Percentiles rank a stretch among this genome's conserved stretches.
These are phyloP conservation scores for Penicillium parvum DNA, from an alignment of 495 filamentous ascomycete species.

Conservation along the genomic window DNA sequence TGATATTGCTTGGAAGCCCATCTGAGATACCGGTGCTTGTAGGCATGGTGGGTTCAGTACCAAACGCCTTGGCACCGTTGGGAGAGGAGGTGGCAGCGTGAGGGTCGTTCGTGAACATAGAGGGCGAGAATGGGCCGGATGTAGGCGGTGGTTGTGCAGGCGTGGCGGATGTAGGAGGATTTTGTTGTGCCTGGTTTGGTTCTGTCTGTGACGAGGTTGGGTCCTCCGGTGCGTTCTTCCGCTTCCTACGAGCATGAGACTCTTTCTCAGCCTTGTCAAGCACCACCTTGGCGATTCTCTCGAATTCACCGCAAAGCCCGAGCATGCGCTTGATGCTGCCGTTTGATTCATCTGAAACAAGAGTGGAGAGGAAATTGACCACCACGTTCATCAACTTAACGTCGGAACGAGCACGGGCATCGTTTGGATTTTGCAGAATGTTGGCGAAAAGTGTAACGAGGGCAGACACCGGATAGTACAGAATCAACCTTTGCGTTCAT, in stretches of 20 bases:
- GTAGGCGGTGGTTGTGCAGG: slow-evolving; percentile 24
- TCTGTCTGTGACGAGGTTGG: slow-evolving; percentile 15
- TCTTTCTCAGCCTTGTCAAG: slow-evolving; percentile 89
- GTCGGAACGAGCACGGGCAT: slow-evolving; percentile 81
- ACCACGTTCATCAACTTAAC: slow-evolving; percentile 88
- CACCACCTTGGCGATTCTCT: slow-evolving; percentile 88
- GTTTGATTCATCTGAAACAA: slow-evolving; percentile 72
- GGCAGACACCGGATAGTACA: slow-evolving; percentile 96
- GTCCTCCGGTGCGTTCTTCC: slow-evolving; percentile 57
- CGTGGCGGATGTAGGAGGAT: slow-evolving; percentile 20
- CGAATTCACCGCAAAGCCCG: slow-evolving; percentile 87
- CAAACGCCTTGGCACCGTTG: slow-evolving; percentile 28
- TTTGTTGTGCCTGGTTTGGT: slow-evolving; percentile 21
- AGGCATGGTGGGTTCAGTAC: slow-evolving; percentile 32
- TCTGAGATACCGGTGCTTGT: slow-evolving; percentile 19
- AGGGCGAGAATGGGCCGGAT: slow-evolving; percentile 32
- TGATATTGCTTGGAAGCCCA: slow-evolving; percentile 27
- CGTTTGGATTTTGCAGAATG: slow-evolving; percentile 92
- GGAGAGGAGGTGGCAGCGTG: slow-evolving; percentile 21
- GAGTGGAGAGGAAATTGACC: slow-evolving; percentile 78
- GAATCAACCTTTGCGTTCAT: slow-evolving; percentile 63
- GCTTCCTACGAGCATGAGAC: slow-evolving; percentile 67
- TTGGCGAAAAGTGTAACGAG: slow-evolving; percentile 95
- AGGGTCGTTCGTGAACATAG: slow-evolving; percentile 28
- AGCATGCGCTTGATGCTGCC: slow-evolving; percentile 91